These are phyloP conservation scores for Kalanchoe fedtschenkoi DNA, from an alignment of 164 flowering plant genomes.

Conservation along the genomic window DNA sequence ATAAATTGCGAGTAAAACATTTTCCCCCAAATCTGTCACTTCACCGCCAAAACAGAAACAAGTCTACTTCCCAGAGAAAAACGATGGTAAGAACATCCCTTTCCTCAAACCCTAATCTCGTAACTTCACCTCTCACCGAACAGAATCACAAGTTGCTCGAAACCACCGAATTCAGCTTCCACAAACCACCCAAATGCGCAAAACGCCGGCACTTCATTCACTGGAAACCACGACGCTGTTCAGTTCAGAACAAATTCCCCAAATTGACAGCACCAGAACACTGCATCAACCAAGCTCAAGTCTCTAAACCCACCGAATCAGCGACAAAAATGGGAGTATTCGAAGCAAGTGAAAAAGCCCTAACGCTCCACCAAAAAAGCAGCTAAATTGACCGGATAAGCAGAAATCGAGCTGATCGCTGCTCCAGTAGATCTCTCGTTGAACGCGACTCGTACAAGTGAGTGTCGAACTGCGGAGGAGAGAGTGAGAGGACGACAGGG, in stretches of 20 bases:
- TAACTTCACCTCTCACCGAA: not conserved
- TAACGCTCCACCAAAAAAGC: not conserved
- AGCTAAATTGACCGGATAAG: not conserved
- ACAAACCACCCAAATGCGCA: no score
- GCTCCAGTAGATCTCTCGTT: not conserved
- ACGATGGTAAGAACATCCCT: no score
- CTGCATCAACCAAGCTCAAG: not conserved
- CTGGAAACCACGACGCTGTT: not conserved
- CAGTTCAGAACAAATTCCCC: not conserved
- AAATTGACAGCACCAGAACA: not conserved
- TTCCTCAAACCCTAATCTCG: not conserved
- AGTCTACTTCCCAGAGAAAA: not conserved
- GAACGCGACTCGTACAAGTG: not conserved
- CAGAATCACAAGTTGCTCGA: not conserved
- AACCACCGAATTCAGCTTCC: not conserved
- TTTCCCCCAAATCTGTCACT: constrained; percentile 8
- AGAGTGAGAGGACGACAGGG: no score
- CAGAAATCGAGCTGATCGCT: not conserved
- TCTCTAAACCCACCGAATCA: not conserved
- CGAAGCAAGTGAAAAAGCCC: not conserved
- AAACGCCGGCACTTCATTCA: not conserved
- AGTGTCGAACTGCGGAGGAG: not conserved
- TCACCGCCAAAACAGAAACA: not conserved
- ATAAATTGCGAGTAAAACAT: constrained; percentile 98
- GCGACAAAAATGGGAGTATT: not conserved